Evolutionary conservation across 805 yeast species (phyloP).

Genomic region (Cyberlindnera suaveolens): DNA sequence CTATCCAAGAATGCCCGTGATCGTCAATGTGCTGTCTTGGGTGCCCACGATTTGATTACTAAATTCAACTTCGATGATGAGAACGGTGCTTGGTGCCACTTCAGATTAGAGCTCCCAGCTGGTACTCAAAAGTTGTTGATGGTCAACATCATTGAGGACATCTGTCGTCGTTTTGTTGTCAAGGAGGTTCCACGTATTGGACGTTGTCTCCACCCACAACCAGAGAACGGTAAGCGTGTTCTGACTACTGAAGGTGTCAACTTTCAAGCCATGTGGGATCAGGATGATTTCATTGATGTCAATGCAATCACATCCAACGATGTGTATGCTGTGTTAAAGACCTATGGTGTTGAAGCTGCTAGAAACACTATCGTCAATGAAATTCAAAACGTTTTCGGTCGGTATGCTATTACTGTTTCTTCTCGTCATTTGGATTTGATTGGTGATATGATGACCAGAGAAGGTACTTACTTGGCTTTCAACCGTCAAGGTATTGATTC

Average conservation of each 20-base stretch:
- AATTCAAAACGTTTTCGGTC: constrained; percentile 90
- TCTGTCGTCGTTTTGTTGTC: constrained; percentile 85
- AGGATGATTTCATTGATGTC: constrained; percentile 86
- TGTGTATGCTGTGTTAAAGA: constrained; percentile 78
- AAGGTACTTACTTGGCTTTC: constrained; percentile 93
- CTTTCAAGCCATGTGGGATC: constrained; percentile 97
- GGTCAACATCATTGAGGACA: constrained; percentile 93
- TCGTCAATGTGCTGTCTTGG: constrained; percentile 78
- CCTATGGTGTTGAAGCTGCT: constrained; percentile 99
- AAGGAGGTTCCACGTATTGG: constrained; percentile 90
- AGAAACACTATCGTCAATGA: constrained; percentile 95
- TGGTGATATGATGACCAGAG: constrained; percentile 99
- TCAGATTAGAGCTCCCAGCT: constrained; percentile 75
- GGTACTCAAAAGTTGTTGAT: constrained; percentile 88
- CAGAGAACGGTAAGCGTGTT: constrained; percentile 64
- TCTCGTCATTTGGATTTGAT: constrained; percentile 91
- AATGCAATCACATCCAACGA: constrained; percentile 89
- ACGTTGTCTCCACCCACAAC: constrained; percentile 80
- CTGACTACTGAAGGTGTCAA: constrained; percentile 97
- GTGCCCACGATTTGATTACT: constrained; percentile 66
- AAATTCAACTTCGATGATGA: constrained; percentile 87
- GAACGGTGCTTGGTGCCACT: constrained; percentile 88
- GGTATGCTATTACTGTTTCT: constrained; percentile 91
- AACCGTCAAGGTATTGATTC: constrained; percentile 98
- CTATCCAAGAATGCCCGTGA: constrained; percentile 64